Base-by-base conservation (phyloP, 1,284 basidiomycete genomes). In the Schizophyllum commune region DNA sequence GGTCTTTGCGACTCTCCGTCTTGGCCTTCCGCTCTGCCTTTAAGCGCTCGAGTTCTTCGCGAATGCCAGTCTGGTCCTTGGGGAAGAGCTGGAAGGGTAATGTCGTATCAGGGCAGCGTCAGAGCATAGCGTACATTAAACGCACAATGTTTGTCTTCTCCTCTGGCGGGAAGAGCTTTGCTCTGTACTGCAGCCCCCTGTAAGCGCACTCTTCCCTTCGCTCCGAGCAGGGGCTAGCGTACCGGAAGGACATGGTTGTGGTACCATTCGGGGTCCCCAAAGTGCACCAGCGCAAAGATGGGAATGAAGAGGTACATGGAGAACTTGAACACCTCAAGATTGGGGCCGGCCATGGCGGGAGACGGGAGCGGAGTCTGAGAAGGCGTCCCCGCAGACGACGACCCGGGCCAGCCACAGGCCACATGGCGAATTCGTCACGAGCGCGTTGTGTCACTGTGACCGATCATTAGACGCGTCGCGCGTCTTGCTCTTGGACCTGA, bases 241-340 rank as follows among this genome's bases (percentile, higher is more conserved):
- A 93, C 93, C 9, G 94, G 92, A 52, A 91, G 73, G 52, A 96
- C 93, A 66, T 92, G 80, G 55, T 80, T 77, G 56, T 82, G 79
- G 70, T 95, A 96, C 93, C 93, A 97, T 51, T 90, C 83, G 4
- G 92, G 91, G 72, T 94, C 91, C 59, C 94, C 93, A 70, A 92
- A 96, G 72, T 95, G 90, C 59, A 94, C 76, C 75, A 96, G 86
- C 27, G 92, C 85, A 54, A 83, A 79, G 58, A 96, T 83, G 0
- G 94, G 94, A 65, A 96, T 88, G 71, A 94, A 93, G 62, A 96
- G 84, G 75, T 97, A 96, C 34, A 94, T 77, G 1, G 85, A 86
- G 68, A 94, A 94, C 75, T 92, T 93, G 84, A 94, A 91, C 19
- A 94, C 83, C 73, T 95, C 92, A 61, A 95, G 84, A 71, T 91